phyloP scores from a whole-genome alignment of 495 filamentous ascomycete species.

The Tuber melanosporum region DNA sequence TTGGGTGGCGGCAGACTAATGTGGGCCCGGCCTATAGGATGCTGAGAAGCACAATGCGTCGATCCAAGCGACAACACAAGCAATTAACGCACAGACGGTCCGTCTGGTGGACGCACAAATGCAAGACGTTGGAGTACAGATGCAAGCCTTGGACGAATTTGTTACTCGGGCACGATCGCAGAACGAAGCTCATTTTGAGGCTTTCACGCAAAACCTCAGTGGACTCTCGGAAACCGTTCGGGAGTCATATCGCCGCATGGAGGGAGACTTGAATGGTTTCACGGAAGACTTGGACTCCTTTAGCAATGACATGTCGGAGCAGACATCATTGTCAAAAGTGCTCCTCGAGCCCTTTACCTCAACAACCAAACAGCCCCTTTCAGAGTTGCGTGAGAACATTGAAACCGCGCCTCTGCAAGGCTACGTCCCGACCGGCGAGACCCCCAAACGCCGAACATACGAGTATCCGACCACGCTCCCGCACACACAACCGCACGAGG shows the following conservation, averaged over 20 bases:
- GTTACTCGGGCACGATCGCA: conserved; percentile 75
- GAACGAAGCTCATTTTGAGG: conserved; percentile 59
- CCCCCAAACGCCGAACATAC: conserved; percentile 71
- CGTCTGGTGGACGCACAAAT: conserved; percentile 86
- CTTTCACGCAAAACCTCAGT: conserved; percentile 55
- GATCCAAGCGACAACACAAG: conserved; percentile 72
- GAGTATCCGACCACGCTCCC: conserved; percentile 69
- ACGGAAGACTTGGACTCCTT: conserved; percentile 58
- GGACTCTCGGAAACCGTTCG: conserved; percentile 54
- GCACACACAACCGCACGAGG: conserved; percentile 64
- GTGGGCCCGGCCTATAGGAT: conserved; percentile 47
- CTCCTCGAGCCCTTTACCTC: conserved; percentile 55
- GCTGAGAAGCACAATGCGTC: conserved; percentile 73
- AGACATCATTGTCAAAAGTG: conserved; percentile 51
- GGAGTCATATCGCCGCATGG: conserved; percentile 62
- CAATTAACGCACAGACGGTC: conserved; percentile 86
- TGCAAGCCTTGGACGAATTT: conserved; percentile 83
- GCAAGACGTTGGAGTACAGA: conserved; percentile 73
- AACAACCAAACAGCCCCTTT: conserved; percentile 61
- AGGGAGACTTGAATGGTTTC: conserved; percentile 57
- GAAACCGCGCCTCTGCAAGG: conserved; percentile 59
- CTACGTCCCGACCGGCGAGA: conserved; percentile 76
- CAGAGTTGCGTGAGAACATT: conserved; percentile 60
- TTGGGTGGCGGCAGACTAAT: conserved; percentile 25
- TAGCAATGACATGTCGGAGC: conserved; percentile 55